These are phyloP conservation scores for Ophiostoma ips DNA, from an alignment of 2,329 filamentous ascomycete species.

Conservation along the genomic window DNA sequence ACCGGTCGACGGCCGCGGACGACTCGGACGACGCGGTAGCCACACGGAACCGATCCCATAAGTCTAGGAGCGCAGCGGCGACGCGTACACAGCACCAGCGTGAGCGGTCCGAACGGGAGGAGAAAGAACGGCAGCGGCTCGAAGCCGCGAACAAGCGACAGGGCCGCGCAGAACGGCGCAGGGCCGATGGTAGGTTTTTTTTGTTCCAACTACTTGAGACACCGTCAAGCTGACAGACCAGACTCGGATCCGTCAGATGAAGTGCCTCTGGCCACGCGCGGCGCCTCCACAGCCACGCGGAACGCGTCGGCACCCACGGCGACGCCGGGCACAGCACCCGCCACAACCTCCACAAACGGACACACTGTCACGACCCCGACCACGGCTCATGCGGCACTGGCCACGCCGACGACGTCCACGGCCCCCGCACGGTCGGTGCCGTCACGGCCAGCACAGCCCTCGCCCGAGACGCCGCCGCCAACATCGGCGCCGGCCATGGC, in stretches of 20 bases:
- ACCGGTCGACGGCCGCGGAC: constrained; percentile 36
- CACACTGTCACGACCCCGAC: constrained; percentile 4
- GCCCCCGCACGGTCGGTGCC: constrained; percentile 25
- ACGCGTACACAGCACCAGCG: constrained; percentile 28
- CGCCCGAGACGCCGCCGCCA: constrained; percentile 34
- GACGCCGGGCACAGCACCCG: constrained; percentile 3
- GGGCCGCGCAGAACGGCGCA: constrained; percentile 65
- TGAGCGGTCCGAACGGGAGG: constrained; percentile 54
- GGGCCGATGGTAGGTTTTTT: constrained; percentile 39
- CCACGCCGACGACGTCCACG: constrained; percentile 10
- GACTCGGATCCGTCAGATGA: constrained; percentile 65
- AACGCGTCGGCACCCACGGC: not conserved
- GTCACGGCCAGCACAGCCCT: constrained; percentile 31
- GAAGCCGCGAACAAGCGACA: constrained; percentile 72
- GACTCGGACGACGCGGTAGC: constrained; percentile 60
- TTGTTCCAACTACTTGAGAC: no score
- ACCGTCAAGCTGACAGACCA: constrained; percentile 32
- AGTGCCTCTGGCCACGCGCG: constrained; percentile 33
- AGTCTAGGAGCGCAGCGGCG: constrained; percentile 34
- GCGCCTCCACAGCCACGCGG: constrained; percentile 1
- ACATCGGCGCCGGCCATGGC: constrained; percentile 25
- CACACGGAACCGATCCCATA: constrained; percentile 41
- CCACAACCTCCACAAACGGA: constrained; percentile 12
- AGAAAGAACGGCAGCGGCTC: constrained; percentile 57
- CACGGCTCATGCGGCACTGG: constrained; percentile 9